Base-by-base conservation (phyloP, 495 filamentous ascomycete species). In the Penicillium daleae region DNA sequence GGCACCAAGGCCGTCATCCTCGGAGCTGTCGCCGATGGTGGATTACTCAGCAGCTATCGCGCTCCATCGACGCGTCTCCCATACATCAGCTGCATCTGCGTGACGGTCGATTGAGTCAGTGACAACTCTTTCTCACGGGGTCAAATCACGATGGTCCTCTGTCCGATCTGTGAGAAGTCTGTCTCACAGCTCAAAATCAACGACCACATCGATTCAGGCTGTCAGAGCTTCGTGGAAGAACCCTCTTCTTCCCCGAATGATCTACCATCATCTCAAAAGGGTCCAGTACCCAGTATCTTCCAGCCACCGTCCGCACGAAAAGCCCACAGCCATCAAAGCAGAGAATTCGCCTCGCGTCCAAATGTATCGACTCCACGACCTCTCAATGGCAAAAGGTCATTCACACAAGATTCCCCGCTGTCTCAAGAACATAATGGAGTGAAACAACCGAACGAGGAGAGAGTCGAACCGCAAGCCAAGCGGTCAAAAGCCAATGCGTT, bases 191-290 rank as follows among this genome's bases (percentile, higher is more conserved):
- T 78, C 57, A 85, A 90, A 60, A 99, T 99, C 78, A 99, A 99
- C 74, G 81, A 83, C 53, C 95, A 99, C 72, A 87, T 99, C 66
- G 95, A 99, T 74, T 92, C 90, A 17, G 84, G 85, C 66, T 98
- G 95, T 76, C 75, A 87, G 66, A 78, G 73, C 19, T 87, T 86
- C 66, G 69, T 90, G 49, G 73, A 83, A 76, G 65, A 75, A 59
- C 67, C 75, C 32, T 66, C 75, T 52, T 67, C 77, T 66, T 74
- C 75, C 66, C 53, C 75, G 65, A 62, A 61, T 40, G 79, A 83
- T 33, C 65, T 72, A 35, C 72, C 78, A 19, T 75, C 77, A 26
- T 74, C 79, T 3, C 85, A 85, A 61, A 76, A 83, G 65, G 73
- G 75, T 17, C 67, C 80, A 0, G 86, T 90, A 8, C 82, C 90